A percentile compares a stretch with the other conserved stretches of the same genome.
Evolutionary conservation across 306 rosid genomes (phyloP).

Genomic region (Elaeagnus macrophylla): DNA sequence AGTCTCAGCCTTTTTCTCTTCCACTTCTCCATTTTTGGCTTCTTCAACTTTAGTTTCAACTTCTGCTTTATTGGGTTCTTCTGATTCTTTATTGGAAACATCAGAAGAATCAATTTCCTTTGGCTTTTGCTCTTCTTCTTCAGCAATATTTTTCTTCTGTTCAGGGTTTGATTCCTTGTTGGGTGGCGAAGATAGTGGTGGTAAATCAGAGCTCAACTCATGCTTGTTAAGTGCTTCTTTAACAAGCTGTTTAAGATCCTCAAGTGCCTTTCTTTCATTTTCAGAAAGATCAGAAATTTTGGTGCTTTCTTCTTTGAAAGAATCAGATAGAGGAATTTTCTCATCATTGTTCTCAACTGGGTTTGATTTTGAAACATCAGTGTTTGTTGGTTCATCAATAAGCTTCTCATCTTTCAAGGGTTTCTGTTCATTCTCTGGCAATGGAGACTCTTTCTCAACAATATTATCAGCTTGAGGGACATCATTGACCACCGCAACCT

Average conservation of each 20-base stretch:
- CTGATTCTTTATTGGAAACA: no score
- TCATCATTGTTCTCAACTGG: no score
- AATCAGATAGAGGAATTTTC: constrained; percentile 19
- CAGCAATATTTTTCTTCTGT: neutral
- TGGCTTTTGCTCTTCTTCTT: constrained; percentile 2
- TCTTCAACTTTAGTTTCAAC: neutral
- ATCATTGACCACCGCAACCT: no score
- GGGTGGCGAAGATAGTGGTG: constrained; percentile 2
- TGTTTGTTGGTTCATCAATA: no score
- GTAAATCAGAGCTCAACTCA: constrained; percentile 25
- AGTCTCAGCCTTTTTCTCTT: constrained; percentile 7
- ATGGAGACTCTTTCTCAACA: no score
- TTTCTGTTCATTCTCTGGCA: no score
- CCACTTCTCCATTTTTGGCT: neutral
- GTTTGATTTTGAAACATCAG: no score
- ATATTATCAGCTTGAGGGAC: no score
- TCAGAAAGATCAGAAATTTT: constrained; percentile 45
- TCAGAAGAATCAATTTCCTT: neutral
- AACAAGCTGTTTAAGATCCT: constrained; percentile 43
- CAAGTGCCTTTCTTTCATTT: constrained; percentile 44
- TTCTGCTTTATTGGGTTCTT: neutral
- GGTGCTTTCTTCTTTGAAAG: constrained; percentile 59
- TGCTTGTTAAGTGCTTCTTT: constrained; percentile 45
- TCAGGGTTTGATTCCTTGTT: constrained; percentile 18
- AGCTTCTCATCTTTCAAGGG: no score